Evolutionary conservation across 2,329 filamentous ascomycete genomes (phyloP).

Genomic region (Alternaria brassicicola): DNA sequence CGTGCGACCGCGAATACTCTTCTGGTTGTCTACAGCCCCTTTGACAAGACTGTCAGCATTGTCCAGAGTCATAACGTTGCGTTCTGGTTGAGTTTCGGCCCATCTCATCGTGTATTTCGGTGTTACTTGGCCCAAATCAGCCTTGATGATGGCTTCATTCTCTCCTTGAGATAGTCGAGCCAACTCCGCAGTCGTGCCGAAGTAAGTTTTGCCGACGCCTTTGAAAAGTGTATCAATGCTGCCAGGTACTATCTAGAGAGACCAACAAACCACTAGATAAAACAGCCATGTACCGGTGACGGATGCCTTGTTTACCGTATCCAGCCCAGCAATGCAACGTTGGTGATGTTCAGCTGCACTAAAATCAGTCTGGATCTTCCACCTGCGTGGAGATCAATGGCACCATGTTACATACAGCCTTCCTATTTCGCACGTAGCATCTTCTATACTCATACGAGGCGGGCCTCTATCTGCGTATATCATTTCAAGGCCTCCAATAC

Average conservation of each 20-base stretch:
- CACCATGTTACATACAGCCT: not conserved
- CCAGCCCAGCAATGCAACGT: not conserved
- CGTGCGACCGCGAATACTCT: not conserved
- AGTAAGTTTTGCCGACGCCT: not conserved
- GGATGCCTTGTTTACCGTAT: not conserved
- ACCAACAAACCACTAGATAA: not conserved
- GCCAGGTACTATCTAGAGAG: not conserved
- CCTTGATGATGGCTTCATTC: not conserved
- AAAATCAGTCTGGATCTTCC: not conserved
- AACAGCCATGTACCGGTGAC: not conserved
- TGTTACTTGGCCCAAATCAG: not conserved
- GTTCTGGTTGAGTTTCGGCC: not conserved
- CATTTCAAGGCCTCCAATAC: not conserved
- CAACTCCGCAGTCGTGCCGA: not conserved
- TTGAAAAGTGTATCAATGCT: not conserved
- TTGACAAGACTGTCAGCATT: not conserved
- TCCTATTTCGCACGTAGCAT: not conserved
- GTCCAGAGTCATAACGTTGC: not conserved
- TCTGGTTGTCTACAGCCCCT: not conserved
- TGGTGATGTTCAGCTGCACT: not conserved
- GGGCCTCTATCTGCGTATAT: not conserved
- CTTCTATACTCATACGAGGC: not conserved
- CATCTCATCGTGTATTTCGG: not conserved
- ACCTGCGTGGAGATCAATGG: not conserved
- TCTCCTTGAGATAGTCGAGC: not conserved